These are phyloP conservation scores for Populus tremula DNA, from an alignment of 345 rosid species.

Conservation along the genomic window DNA sequence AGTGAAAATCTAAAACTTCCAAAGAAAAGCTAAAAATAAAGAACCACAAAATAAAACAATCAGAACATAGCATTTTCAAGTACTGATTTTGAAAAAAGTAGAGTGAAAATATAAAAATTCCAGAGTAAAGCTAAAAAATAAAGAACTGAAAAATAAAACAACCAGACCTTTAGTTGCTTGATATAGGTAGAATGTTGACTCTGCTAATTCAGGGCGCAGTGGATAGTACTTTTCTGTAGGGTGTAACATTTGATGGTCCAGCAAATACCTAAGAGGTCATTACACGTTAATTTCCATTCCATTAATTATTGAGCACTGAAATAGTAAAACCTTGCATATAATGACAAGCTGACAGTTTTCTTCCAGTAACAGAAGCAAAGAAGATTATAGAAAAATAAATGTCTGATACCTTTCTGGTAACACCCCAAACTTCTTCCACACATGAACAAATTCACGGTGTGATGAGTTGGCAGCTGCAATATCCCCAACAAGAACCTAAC, in stretches of 20 bases:
- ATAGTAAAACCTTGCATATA: constrained; percentile 6
- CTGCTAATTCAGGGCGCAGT: constrained; percentile 89
- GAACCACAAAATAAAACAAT: not conserved
- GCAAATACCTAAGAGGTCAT: constrained; percentile 53
- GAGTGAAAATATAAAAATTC: not conserved
- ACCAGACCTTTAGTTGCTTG: constrained; percentile 90
- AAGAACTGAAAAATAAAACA: not conserved
- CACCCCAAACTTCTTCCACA: constrained; percentile 90
- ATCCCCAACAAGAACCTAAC: constrained; percentile 94
- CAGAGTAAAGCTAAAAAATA: not conserved
- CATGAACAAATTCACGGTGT: constrained; percentile 78
- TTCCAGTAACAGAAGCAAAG: not conserved
- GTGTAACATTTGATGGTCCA: constrained; percentile 82
- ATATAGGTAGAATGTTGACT: constrained; percentile 92
- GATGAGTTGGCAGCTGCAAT: constrained; percentile 82
- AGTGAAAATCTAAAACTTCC: not conserved
- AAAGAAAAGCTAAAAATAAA: not conserved
- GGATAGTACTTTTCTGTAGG: constrained; percentile 97
- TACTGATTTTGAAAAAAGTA: not conserved
- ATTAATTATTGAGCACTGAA: constrained; percentile 13
- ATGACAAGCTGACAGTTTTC: not conserved
- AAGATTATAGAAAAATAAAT: constrained; percentile 1
- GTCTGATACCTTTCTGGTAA: constrained; percentile 70
- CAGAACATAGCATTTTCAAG: not conserved
- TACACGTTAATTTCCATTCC: constrained; percentile 15